These are phyloP conservation scores for Mikania micrantha DNA, from an alignment of 129 eudicot species.

Conservation along the genomic window DNA sequence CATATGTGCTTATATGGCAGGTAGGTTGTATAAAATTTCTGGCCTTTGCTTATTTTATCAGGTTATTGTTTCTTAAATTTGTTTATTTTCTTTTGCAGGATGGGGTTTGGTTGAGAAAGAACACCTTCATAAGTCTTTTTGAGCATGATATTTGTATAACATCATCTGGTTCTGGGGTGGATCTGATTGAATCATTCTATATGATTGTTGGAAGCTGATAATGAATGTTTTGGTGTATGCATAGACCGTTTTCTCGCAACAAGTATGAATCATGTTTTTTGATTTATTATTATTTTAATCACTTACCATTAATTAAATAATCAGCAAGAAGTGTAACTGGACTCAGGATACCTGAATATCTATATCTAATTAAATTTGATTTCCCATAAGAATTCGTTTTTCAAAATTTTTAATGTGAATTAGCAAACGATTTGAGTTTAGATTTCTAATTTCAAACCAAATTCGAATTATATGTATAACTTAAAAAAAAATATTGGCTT, in stretches of 20 bases:
- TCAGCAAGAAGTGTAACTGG: background rate
- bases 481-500: too few relatives aligned
- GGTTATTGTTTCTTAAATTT: background rate
- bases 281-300: background rate
- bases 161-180: slow-evolving; percentile 6
- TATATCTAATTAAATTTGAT: too few relatives aligned
- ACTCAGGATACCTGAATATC: too few relatives aligned
- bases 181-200: slow-evolving; percentile 5
- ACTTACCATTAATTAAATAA: background rate
- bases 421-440: too few relatives aligned
- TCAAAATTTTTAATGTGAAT: too few relatives aligned
- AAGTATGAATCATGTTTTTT: slow-evolving; percentile 9
- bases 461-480: too few relatives aligned
- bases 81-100: background rate
- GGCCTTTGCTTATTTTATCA: background rate
- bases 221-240: background rate
- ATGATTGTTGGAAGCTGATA: background rate
- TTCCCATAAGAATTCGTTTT: too few relatives aligned
- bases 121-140: slow-evolving; percentile 1
- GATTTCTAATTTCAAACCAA: too few relatives aligned
- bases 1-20: slow-evolving; percentile 24
- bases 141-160: slow-evolving; percentile 14
- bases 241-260: background rate
- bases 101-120: slow-evolving; percentile 18
- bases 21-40: slow-evolving; percentile 1